Conservation (phyloP, 1,284 basidiomycete species). For the Papiliotrema terrestris region DNA sequence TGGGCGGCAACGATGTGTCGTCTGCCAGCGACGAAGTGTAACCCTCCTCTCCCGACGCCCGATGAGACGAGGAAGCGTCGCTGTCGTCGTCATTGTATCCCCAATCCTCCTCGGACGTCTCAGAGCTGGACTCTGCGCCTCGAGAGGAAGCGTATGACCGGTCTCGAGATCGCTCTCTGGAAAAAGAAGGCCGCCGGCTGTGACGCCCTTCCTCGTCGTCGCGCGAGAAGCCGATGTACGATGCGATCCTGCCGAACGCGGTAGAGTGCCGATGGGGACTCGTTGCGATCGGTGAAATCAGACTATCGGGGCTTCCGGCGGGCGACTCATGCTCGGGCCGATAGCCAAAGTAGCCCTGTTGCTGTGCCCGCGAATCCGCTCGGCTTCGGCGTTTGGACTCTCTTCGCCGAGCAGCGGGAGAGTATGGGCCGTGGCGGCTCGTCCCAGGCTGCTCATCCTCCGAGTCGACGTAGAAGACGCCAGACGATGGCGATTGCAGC, state of each 20-base stretch:
- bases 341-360: slow-evolving; percentile 9
- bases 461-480: slow-evolving; percentile 39
- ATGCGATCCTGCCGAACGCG: slow-evolving; percentile 41
- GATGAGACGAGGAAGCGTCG: slow-evolving; percentile 31
- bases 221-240: slow-evolving; percentile 39
- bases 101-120: slow-evolving; percentile 40
- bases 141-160: slow-evolving; percentile 20
- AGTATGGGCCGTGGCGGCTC: neutral
- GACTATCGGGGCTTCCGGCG: slow-evolving; percentile 24
- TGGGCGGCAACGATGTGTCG: slow-evolving; percentile 48
- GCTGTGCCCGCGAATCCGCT: neutral
- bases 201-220: slow-evolving; percentile 24
- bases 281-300: slow-evolving; percentile 15
- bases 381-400: slow-evolving; percentile 7
- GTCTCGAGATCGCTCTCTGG: slow-evolving; percentile 17
- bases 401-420: neutral
- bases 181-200: slow-evolving; percentile 14
- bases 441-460: slow-evolving; percentile 32
- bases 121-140: slow-evolving; percentile 15
- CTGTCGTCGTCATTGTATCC: slow-evolving; percentile 43
- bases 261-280: slow-evolving; percentile 29
- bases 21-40: slow-evolving; percentile 48
- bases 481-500: slow-evolving; percentile 32
- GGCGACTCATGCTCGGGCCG: slow-evolving; percentile 2
- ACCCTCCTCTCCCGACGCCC: slow-evolving; percentile 35